A percentile compares a stretch with the other conserved stretches of the same genome.
Evolutionary conservation across 1,139 yeast species (phyloP).

Genomic region (Suhomyces guaymorum): DNA sequence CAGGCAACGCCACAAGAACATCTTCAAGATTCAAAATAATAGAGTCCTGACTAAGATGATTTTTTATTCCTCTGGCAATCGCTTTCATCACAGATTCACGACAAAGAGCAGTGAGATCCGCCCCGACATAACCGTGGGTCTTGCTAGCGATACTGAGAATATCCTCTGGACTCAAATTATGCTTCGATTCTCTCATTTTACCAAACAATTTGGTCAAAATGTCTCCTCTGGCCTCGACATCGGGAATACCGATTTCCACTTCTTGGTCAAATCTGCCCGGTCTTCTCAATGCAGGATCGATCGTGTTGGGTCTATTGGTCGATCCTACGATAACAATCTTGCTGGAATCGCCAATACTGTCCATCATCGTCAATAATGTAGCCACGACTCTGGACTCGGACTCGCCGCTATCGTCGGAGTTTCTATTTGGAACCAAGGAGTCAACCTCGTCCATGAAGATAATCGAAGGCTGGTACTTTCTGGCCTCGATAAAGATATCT

Average conservation of each 20-base stretch:
- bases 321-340: constrained; percentile 81
- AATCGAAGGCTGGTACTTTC: constrained; percentile 79
- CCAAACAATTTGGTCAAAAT: constrained; percentile 62
- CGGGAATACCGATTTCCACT: constrained; percentile 78
- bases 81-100: constrained; percentile 88
- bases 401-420: constrained; percentile 83
- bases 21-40: constrained; percentile 48
- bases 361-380: constrained; percentile 84
- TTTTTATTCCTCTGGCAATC: constrained; percentile 57
- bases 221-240: constrained; percentile 62
- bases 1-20: constrained; percentile 66
- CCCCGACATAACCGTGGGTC: constrained; percentile 80
- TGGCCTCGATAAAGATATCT: constrained; percentile 82
- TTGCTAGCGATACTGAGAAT: constrained; percentile 61
- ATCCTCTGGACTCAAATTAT: constrained; percentile 52
- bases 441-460: constrained; percentile 91
- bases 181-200: constrained; percentile 59
- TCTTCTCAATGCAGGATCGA: constrained; percentile 58
- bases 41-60: constrained; percentile 22
- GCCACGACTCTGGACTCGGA: constrained; percentile 89
- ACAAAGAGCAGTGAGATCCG: constrained; percentile 84
- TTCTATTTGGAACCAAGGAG: constrained; percentile 81
- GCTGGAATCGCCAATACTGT: constrained; percentile 74
- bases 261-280: constrained; percentile 89
- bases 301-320: constrained; percentile 71